Percentiles rank a stretch among this genome's conserved stretches.
Conservation (phyloP, 2,329 filamentous ascomycete genomes). For the Elsinoe ampelina region DNA sequence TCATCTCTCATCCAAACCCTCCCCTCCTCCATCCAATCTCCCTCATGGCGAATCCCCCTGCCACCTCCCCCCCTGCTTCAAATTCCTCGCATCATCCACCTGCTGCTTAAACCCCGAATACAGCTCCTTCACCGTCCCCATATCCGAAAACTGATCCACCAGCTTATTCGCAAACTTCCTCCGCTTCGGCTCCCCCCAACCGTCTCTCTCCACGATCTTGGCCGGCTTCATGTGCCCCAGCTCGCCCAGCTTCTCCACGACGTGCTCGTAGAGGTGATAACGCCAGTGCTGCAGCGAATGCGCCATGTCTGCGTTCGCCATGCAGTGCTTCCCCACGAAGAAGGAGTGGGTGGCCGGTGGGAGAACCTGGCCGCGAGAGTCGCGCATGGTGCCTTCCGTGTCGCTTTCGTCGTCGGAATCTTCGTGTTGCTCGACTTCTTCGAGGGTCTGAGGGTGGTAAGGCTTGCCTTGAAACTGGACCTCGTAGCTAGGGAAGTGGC, state of each 20-base stretch:
- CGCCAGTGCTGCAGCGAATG: conserved; percentile 71
- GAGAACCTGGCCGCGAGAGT: conserved; percentile 41
- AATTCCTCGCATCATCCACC: conserved; percentile 49
- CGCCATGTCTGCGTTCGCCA: conserved; percentile 56
- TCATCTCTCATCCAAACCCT: neutral
- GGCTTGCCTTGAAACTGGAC: conserved; percentile 56
- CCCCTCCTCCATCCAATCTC: neutral
- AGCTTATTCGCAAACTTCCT: conserved; percentile 54
- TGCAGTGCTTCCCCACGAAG: conserved; percentile 50
- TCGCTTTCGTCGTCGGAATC: conserved; percentile 34
- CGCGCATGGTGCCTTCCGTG: conserved; percentile 32
- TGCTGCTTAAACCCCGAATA: conserved; percentile 57
- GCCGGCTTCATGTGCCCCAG: conserved; percentile 50
- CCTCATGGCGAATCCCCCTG: neutral
- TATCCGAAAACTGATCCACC: conserved; percentile 53
- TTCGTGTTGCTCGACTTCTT: conserved; percentile 48
- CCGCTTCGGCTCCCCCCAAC: conserved; percentile 50
- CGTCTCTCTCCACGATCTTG: conserved; percentile 52
- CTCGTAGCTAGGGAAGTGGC: conserved; percentile 57
- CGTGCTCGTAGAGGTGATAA: conserved; percentile 61
- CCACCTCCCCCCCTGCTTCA: conserved; percentile 28
- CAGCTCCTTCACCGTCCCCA: conserved; percentile 50
- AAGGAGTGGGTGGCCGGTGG: conserved; percentile 39
- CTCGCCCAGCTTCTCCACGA: conserved; percentile 51
- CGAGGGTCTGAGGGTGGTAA: conserved; percentile 57